These are phyloP conservation scores for Parastagonospora avenae DNA, from an alignment of 2,329 filamentous ascomycete genomes.

Conservation along the genomic window DNA sequence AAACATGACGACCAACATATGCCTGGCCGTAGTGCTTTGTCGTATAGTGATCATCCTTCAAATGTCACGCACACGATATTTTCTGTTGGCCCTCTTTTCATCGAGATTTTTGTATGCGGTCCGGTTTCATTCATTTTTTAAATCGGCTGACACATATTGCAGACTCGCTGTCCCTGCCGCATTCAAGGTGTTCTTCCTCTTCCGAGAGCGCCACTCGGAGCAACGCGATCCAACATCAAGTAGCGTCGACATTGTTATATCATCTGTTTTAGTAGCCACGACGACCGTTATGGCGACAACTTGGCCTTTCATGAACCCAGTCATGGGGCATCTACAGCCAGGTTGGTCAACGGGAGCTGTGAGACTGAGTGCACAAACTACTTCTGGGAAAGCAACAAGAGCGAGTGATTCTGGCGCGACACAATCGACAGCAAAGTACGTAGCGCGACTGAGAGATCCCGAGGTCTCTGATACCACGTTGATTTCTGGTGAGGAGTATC, in stretches of 20 bases:
- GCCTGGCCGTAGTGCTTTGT: background rate
- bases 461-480: too few species aligned
- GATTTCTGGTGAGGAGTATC: too few species aligned
- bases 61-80: constrained; percentile 1
- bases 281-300: constrained; percentile 1
- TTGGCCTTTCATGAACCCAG: constrained; percentile 3
- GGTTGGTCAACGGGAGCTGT: constrained; percentile 4
- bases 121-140: background rate
- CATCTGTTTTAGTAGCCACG: constrained; percentile 1
- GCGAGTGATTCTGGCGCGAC: too few species aligned
- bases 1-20: background rate
- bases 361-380: background rate
- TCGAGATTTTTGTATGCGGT: background rate
- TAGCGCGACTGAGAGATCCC: too few species aligned
- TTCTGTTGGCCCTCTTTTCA: background rate
- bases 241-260: constrained; percentile 1
- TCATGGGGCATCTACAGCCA: constrained; percentile 4
- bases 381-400: too few species aligned
- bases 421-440: too few species aligned
- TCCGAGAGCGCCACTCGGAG: background rate
- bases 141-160: background rate
- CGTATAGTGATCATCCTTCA: background rate
- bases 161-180: background rate
- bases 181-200: constrained; percentile 1
- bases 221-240: background rate